These are phyloP conservation scores for Puccinia horiana DNA, from an alignment of 1,284 basidiomycete species.

Conservation along the genomic window DNA sequence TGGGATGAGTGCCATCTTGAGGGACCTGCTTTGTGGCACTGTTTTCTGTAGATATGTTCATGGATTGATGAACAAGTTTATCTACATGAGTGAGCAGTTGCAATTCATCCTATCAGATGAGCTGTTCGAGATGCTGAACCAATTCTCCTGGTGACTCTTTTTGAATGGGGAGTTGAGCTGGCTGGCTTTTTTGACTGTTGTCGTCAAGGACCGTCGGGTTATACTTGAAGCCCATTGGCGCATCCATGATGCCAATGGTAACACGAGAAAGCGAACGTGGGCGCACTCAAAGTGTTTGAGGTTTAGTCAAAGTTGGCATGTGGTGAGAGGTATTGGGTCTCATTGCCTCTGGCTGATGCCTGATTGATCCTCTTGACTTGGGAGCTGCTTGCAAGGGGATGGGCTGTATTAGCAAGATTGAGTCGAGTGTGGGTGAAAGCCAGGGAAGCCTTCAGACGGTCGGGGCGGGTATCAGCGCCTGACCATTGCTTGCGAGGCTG, in stretches of 20 bases:
- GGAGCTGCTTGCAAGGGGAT: neutral
- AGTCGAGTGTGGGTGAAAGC: no score
- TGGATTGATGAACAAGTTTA: neutral
- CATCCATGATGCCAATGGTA: neutral
- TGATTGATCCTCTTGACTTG: neutral
- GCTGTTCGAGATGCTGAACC: conserved; percentile 17
- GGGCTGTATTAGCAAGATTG: no score
- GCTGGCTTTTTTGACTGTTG: neutral
- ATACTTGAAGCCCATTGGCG: neutral
- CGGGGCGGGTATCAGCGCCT: no score
- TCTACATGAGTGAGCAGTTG: conserved; percentile 14
- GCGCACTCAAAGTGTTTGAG: neutral
- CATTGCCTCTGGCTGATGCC: neutral
- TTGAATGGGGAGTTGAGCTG: neutral
- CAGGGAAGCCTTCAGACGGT: no score
- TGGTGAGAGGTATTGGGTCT: neutral
- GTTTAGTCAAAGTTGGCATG: neutral
- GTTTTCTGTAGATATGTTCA: neutral
- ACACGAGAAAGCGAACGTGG: neutral
- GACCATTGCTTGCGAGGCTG: no score
- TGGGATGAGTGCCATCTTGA: neutral
- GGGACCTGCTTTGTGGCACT: neutral
- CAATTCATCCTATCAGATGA: conserved; percentile 14
- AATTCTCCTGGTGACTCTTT: conserved; percentile 8
- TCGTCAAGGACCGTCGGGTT: neutral